phyloP scores from a whole-genome alignment of 176 grass and related monocot genomes.

The Ensete glaucum region DNA sequence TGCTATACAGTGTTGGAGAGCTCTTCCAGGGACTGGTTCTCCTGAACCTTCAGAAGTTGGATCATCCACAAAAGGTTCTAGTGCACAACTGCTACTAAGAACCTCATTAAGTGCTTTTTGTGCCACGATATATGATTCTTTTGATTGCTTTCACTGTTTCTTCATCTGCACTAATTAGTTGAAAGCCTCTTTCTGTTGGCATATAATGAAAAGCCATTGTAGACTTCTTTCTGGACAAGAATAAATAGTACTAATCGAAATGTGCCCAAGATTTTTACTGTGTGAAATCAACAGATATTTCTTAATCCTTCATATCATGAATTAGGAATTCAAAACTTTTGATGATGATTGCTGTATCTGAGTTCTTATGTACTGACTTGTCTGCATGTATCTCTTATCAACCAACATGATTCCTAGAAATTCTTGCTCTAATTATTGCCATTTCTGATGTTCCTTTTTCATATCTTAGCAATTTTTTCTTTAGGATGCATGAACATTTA shows the following conservation, averaged over 20 bases:
- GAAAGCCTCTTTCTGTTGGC: background rate
- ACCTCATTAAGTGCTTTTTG: background rate
- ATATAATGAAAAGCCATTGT: background rate
- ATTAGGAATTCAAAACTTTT: background rate
- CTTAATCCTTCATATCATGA: too few relatives aligned
- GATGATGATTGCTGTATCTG: background rate
- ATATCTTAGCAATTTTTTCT: background rate
- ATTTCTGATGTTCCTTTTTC: too few relatives aligned
- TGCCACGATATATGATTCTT: background rate
- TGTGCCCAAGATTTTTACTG: background rate
- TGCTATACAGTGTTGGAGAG: constrained; percentile 86
- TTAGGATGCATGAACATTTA: background rate
- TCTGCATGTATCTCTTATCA: background rate
- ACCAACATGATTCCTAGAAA: too few relatives aligned
- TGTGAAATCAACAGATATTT: too few relatives aligned
- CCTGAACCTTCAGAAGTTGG: constrained; percentile 83
- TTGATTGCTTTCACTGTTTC: background rate
- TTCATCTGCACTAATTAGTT: background rate
- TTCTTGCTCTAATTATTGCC: too few relatives aligned
- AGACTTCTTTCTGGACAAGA: background rate
- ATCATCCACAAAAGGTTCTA: constrained; percentile 82
- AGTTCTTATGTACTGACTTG: background rate
- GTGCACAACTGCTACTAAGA: background rate
- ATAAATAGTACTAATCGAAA: background rate
- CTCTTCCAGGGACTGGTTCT: constrained; percentile 55